Conservation (phyloP, 768 basidiomycete species). For the Auricularia cornea region DNA sequence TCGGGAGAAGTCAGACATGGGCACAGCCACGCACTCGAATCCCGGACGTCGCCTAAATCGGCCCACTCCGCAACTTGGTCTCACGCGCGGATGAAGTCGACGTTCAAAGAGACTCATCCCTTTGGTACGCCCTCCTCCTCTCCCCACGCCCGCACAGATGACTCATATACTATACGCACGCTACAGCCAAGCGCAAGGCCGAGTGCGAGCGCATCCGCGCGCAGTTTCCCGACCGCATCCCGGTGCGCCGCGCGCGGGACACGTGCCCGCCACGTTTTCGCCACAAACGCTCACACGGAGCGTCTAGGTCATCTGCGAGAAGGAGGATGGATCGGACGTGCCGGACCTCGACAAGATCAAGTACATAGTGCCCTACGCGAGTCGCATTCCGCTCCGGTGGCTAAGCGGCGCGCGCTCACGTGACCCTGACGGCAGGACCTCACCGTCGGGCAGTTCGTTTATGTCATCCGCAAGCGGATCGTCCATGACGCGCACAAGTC, state of each 20-base stretch:
- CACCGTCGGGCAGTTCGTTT: constrained; percentile 4
- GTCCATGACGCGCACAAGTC: background rate
- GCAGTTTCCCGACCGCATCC: constrained; percentile 36
- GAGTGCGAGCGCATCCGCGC: constrained; percentile 34
- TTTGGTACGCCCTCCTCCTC: background rate
- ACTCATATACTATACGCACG: background rate
- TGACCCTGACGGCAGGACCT: background rate
- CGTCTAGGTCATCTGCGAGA: background rate
- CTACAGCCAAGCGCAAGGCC: constrained; percentile 33
- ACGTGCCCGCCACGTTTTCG: background rate
- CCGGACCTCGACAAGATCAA: background rate
- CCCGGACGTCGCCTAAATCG: background rate
- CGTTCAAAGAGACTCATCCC: background rate
- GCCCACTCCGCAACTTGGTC: background rate
- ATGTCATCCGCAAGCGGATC: constrained; percentile 6
- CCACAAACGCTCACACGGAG: background rate
- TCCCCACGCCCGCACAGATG: background rate
- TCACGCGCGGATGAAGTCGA: background rate
- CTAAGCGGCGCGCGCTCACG: background rate
- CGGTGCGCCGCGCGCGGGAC: constrained; percentile 19
- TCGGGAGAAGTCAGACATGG: too few species aligned
- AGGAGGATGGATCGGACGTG: background rate
- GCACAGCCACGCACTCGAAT: too few species aligned
- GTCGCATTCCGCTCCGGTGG: background rate
- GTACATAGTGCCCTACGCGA: background rate